Evolutionary conservation across 768 basidiomycete species (phyloP).

Genomic region (Mycena crocata): DNA sequence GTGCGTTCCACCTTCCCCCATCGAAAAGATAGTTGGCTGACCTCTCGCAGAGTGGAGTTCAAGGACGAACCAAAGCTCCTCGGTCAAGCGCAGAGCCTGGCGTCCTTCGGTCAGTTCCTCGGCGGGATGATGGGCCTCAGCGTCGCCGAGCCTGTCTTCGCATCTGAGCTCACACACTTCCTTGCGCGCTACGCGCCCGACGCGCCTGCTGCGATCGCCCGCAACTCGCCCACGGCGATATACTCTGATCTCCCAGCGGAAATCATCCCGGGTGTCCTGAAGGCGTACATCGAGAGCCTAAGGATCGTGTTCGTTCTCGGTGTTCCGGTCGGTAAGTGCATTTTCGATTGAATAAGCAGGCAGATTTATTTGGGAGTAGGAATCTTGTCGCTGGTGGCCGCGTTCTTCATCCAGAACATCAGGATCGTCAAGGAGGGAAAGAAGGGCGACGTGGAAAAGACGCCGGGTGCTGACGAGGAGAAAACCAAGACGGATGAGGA

Average conservation of each 20-base stretch:
- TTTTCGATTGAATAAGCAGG: neutral
- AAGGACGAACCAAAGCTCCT: conserved; percentile 21
- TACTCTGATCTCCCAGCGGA: conserved; percentile 27
- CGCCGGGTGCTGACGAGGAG: no score
- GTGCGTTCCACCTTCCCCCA: conserved; percentile 8
- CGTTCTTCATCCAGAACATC: conserved; percentile 1
- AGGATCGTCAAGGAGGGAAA: conserved; percentile 5
- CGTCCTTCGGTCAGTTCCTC: conserved; percentile 29
- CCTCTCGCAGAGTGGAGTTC: conserved; percentile 21
- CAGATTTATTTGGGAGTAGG: neutral
- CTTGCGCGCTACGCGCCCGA: conserved; percentile 30
- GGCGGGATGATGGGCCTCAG: conserved; percentile 29
- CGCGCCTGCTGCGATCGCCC: conserved; percentile 23
- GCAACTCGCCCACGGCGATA: conserved; percentile 28
- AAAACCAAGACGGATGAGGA: no score
- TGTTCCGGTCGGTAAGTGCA: neutral
- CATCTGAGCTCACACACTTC: conserved; percentile 20
- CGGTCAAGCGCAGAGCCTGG: conserved; percentile 29
- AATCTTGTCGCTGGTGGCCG: neutral
- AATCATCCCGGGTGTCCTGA: conserved; percentile 25
- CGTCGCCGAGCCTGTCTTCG: conserved; percentile 30
- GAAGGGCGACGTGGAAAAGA: neutral
- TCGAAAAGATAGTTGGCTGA: no score
- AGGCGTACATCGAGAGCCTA: conserved; percentile 13
- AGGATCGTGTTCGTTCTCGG: conserved; percentile 13